These are phyloP conservation scores for Irpex sp. DNA, from an alignment of 1,284 basidiomycete genomes.

Conservation along the genomic window DNA sequence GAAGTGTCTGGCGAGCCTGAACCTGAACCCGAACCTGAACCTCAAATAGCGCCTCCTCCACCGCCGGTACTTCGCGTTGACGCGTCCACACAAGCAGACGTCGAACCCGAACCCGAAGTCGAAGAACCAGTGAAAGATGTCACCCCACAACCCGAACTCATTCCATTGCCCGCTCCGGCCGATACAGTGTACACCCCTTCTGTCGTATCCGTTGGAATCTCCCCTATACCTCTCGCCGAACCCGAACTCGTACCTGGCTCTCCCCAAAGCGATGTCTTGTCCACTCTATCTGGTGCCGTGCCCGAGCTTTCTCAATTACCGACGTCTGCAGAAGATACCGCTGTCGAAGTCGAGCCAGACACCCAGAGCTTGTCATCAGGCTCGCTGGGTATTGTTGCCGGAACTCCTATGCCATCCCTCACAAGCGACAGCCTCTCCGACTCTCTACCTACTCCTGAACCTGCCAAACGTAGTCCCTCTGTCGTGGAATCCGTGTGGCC, in stretches of 20 bases:
- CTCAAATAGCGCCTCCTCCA: not conserved
- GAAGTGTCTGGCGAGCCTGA: not conserved
- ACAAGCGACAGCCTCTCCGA: not conserved
- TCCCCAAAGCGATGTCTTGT: not conserved
- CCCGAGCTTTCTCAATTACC: not conserved
- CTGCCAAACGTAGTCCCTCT: conserved; percentile 3
- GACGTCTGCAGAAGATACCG: not conserved
- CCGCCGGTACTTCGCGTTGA: not conserved
- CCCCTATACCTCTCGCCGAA: not conserved
- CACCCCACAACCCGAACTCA: not conserved
- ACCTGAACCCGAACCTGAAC: not conserved
- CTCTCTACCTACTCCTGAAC: not conserved
- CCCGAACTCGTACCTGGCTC: not conserved
- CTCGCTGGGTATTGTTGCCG: not conserved
- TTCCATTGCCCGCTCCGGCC: not conserved
- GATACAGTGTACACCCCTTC: not conserved
- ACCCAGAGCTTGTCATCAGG: not conserved
- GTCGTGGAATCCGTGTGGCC: conserved; percentile 8
- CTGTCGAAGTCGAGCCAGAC: not conserved
- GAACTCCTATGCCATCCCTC: not conserved
- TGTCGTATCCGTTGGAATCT: not conserved
- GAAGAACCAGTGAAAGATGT: not conserved
- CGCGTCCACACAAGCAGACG: not conserved
- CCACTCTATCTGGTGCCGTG: not conserved
- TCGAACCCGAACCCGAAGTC: not conserved